Evolutionary conservation across 768 basidiomycete genomes (phyloP).

Genomic region (Pluteus cervinus): DNA sequence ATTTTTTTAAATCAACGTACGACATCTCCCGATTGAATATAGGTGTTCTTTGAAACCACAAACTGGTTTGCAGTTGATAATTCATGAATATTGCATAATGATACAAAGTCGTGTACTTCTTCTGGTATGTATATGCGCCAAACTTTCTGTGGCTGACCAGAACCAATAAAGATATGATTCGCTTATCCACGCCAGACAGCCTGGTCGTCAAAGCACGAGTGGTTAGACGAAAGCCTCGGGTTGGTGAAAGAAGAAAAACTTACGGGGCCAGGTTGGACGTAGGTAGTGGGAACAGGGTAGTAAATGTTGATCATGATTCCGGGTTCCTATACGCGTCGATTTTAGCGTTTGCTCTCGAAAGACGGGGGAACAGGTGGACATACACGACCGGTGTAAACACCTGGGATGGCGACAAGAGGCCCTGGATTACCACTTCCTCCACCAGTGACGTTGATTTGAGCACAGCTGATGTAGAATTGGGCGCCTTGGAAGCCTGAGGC

Average conservation of each 20-base stretch:
- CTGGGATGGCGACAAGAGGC: slow-evolving; percentile 6
- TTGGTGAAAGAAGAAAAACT: neutral
- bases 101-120: no score
- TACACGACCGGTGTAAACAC: slow-evolving; percentile 6
- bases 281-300: slow-evolving; percentile 12
- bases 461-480: slow-evolving; percentile 17
- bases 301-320: slow-evolving; percentile 16
- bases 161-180: no score
- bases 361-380: no score
- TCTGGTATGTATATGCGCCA: no score
- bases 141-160: no score
- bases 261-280: slow-evolving; percentile 14
- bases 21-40: no score
- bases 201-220: slow-evolving; percentile 1
- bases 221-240: neutral
- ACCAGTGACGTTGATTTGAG: slow-evolving; percentile 13
- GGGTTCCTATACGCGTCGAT: slow-evolving; percentile 9
- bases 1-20: no score
- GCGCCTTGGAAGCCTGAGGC: slow-evolving; percentile 11
- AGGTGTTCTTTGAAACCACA: no score
- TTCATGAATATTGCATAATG: no score
- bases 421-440: slow-evolving; percentile 8
- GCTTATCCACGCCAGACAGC: slow-evolving; percentile 14
- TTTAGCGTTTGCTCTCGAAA: neutral
- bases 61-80: no score